phyloP scores from a whole-genome alignment of 345 rosid genomes.

The Turnera subulata region DNA sequence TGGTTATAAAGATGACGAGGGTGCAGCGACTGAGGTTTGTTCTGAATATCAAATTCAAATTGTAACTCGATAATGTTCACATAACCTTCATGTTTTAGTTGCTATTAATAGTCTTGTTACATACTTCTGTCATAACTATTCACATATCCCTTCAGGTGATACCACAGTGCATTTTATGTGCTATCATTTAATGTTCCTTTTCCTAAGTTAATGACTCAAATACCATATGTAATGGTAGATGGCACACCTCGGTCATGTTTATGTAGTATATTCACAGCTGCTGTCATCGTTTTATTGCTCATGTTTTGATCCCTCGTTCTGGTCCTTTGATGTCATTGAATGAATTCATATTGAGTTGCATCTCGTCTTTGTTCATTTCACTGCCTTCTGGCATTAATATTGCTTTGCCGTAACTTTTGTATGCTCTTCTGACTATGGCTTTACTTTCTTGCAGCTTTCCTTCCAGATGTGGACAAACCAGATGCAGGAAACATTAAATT shows the following conservation, averaged over 20 bases:
- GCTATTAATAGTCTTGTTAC: too few relatives aligned
- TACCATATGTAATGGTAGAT: too few relatives aligned
- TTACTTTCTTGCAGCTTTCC: constrained; percentile 53
- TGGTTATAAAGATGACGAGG: constrained; percentile 86
- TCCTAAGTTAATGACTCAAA: too few relatives aligned
- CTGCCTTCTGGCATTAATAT: constrained; percentile 1
- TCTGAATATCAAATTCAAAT: background rate
- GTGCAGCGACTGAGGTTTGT: constrained; percentile 74
- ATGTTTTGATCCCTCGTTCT: background rate
- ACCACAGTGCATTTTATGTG: too few relatives aligned
- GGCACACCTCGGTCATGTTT: too few relatives aligned
- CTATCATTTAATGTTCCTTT: too few relatives aligned
- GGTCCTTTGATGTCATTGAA: background rate
- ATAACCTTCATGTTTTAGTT: too few relatives aligned
- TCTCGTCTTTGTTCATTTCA: background rate
- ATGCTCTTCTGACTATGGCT: constrained; percentile 8
- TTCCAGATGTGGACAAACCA: constrained; percentile 84
- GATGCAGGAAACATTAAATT: constrained; percentile 76
- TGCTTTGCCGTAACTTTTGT: background rate
- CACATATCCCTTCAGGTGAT: too few relatives aligned
- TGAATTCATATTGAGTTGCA: background rate
- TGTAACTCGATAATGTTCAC: background rate
- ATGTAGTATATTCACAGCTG: too few relatives aligned
- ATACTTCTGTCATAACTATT: too few relatives aligned
- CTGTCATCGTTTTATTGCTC: too few relatives aligned